Base-by-base conservation (phyloP, 2,329 filamentous ascomycete species). In the Verticillium nubilum region DNA sequence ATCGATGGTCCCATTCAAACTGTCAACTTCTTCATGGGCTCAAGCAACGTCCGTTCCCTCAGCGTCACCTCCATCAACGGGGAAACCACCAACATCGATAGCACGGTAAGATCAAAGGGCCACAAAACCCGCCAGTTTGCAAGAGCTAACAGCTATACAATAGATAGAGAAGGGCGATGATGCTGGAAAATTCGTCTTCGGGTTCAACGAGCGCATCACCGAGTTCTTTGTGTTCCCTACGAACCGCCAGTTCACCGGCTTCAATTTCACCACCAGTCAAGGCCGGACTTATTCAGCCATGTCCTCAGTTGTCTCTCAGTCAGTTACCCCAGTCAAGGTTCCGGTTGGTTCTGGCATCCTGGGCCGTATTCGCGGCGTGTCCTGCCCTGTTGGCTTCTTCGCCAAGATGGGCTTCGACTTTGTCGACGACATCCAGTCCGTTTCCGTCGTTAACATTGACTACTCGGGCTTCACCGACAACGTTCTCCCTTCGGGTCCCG, bases 371-470 rank as follows among this genome's bases (percentile, higher is more conserved):
- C 47, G 58, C 12, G 63, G 60, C 17, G 53, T 57, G 2, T 56
- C 56, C 25, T 65, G 63, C 58, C n/a, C 55, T 0, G 33, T 56
- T 2, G 63, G 61, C 2, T 50, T 62, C 15, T 53, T 63, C 15
- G 60, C 58, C 7, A 58, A 58, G 15, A 33, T 63, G 23, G 62
- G 62, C 31, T 59, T 59, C 5, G 62, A 63, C 52, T 63, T 63
- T 6, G 52, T 64, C n/a, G 63, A 64, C n/a, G 63, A 63, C 5
- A 57, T 64, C 5, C 33, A 61, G 35, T 62, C 60, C 3, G 58
- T 64, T 12, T 54, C 58, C 2, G 58, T 64, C 42, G 63, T 50
- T 33, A 60, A 64, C 57, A 58, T 64, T 9, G 60, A 61, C 42
- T 63, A 64, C 42, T 58, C 56, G 3, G 63, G 63, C 0, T 63